Conservation (phyloP, 1,284 basidiomycete genomes). For the Pseudozyma sp. region DNA sequence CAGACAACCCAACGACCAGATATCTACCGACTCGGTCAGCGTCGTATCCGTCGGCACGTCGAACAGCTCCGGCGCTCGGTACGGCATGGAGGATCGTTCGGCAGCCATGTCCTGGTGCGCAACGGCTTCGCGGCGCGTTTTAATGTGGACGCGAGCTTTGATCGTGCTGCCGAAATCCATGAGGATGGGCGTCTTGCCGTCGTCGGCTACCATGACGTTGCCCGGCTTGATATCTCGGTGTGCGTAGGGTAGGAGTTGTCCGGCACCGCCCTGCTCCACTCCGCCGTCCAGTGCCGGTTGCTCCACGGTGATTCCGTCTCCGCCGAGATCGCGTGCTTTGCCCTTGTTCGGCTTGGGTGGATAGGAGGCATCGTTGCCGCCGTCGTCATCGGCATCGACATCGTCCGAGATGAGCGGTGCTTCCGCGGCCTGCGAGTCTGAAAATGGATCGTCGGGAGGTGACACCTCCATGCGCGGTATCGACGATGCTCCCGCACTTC, state of each 20-base stretch:
- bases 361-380: constrained; percentile 67
- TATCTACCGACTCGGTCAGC: constrained; percentile 66
- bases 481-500: constrained; percentile 13
- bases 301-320: constrained; percentile 13
- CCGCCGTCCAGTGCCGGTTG: constrained; percentile 70
- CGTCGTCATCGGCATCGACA: constrained; percentile 70
- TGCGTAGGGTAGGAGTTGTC: constrained; percentile 80
- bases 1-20: constrained; percentile 68
- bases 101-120: constrained; percentile 67
- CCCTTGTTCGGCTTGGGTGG: constrained; percentile 54
- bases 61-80: constrained; percentile 68
- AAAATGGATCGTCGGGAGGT: constrained; percentile 44
- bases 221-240: constrained; percentile 96
- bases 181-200: constrained; percentile 80
- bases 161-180: constrained; percentile 97
- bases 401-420: constrained; percentile 50
- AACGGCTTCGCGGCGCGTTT: constrained; percentile 82
- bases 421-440: constrained; percentile 24
- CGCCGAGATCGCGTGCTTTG: constrained; percentile 32
- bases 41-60: constrained; percentile 67
- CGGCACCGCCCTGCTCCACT: constrained; percentile 64
- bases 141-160: constrained; percentile 81
- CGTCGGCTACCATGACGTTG: constrained; percentile 95
- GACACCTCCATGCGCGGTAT: constrained; percentile 38
- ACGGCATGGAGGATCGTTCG: constrained; percentile 67